Evolutionary conservation across 768 basidiomycete genomes (phyloP), one percentile per base, ranked within the genome.

Genomic region (Suillus paluster): DNA sequence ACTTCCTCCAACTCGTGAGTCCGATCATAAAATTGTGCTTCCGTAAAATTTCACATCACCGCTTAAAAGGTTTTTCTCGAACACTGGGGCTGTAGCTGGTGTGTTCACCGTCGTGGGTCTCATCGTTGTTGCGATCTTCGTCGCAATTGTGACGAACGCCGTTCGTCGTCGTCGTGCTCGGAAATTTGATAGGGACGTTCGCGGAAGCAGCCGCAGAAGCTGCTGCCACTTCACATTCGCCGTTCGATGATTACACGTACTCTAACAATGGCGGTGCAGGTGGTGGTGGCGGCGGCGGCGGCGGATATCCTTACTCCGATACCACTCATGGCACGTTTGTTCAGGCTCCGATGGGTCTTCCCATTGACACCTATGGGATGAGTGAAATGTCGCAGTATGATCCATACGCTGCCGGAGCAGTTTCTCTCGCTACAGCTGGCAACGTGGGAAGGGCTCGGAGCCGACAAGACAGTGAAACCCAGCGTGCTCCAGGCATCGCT

Each of bases 91-190:
- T 0, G 86, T 92, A 1, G 88, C 87, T 2, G 91, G 87, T 14
- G 85, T 86, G 0, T 92, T 92, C 76, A 77, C 85, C 21, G 88
- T 86, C 50, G 89, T 87, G 17, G 90, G 90, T n/a, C 67, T 92
- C 38, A 70, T 90, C 56, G 84, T 69, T 21, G 64, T 85, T 52
- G 84, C 77, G 10, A 58, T 90, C 66, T 15, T 83, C 68, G 70
- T 92, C 63, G 78, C 77, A 8, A 63, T 85, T 33, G 63, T 83
- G 50, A 81, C 84, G 41, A 85, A 81, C 61, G 73, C 75, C 63
- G 63, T 90, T 65, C 87, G 90, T 10, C 84, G 90, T 0, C 86
- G 87, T 8, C 85, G 88, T 1, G 86, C 85, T 4, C 72, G 79
- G 63, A 79, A 82, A 46, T 88, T 91, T 67, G 91, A 93, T 70